Conservation (phyloP, 768 basidiomycete species). For the Suillus tomentosus region DNA sequence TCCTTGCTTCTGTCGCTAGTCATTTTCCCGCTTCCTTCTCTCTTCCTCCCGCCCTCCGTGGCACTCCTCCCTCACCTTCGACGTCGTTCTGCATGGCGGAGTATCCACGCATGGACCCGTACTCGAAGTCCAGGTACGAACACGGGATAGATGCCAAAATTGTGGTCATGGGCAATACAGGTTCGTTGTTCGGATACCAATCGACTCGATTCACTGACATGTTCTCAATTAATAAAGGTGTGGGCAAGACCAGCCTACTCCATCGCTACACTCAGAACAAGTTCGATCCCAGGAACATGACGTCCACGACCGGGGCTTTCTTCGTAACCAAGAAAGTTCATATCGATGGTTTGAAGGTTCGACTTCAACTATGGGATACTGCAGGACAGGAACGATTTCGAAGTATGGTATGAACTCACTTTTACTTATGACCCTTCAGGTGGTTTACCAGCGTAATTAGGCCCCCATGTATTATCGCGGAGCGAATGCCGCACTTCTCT, state of each 20-base stretch:
- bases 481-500: constrained; percentile 89
- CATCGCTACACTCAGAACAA: constrained; percentile 89
- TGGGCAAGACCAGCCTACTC: constrained; percentile 91
- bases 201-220: constrained; percentile 20
- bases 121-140: constrained; percentile 69
- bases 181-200: constrained; percentile 34
- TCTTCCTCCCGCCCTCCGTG: constrained; percentile 46
- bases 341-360: constrained; percentile 83
- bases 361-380: constrained; percentile 90
- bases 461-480: constrained; percentile 98
- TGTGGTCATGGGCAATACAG: constrained; percentile 88
- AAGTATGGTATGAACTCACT: constrained; percentile 65
- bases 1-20: constrained; percentile 33
- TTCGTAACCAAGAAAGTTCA: constrained; percentile 92
- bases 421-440: constrained; percentile 11
- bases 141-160: constrained; percentile 93
- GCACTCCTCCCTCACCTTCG: constrained; percentile 33
- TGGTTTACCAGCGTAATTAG: constrained; percentile 39
- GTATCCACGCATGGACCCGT: constrained; percentile 64
- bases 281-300: constrained; percentile 86
- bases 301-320: constrained; percentile 90
- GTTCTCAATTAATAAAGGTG: constrained; percentile 49
- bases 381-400: constrained; percentile 93
- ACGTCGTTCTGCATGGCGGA: constrained; percentile 50
- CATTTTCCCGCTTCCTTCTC: constrained; percentile 19